Evolutionary conservation across 208 protist genomes (phyloP).

Genomic region (Leishmania arabica): DNA sequence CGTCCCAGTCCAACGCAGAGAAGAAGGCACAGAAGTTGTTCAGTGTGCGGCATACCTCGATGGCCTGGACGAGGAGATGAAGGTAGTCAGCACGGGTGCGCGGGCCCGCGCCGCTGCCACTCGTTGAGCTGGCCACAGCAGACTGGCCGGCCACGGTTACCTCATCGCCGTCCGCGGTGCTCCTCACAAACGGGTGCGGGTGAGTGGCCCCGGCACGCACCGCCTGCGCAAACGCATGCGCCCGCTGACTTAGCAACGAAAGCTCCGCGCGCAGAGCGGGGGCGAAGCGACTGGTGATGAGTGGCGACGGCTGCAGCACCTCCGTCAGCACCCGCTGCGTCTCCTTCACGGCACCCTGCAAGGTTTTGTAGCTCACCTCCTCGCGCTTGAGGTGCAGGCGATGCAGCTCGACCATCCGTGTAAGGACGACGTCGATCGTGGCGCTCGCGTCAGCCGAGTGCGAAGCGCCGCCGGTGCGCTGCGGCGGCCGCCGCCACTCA

Average conservation of each 20-base stretch:
- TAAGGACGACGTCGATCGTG: conserved; percentile 15
- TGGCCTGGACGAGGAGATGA: conserved; percentile 16
- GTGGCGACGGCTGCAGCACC: conserved; percentile 14
- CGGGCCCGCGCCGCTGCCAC: background rate
- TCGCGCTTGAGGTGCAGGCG: conserved; percentile 33
- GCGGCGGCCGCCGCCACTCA: background rate
- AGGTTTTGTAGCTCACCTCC: conserved; percentile 25
- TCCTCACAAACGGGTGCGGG: conserved; percentile 5
- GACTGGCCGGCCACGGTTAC: background rate
- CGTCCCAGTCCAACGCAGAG: conserved; percentile 23
- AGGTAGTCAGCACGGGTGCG: background rate
- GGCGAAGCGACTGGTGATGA: background rate
- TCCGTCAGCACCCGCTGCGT: conserved; percentile 32
- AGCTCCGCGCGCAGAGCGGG: conserved; percentile 18
- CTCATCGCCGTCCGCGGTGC: background rate
- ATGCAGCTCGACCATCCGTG: conserved; percentile 27
- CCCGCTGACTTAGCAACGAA: background rate
- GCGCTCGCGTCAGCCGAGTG: background rate
- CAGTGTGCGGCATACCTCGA: conserved; percentile 30
- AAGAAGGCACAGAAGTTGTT: conserved; percentile 40
- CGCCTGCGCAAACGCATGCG: conserved; percentile 10
- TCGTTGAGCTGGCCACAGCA: background rate
- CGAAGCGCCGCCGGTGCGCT: background rate
- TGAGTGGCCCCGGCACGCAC: conserved; percentile 11
- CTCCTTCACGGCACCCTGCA: conserved; percentile 33